Percentiles rank a stretch among this genome's conserved stretches.
Conservation (phyloP, 2,329 filamentous ascomycete genomes). For the Botrytis hyacinthi region DNA sequence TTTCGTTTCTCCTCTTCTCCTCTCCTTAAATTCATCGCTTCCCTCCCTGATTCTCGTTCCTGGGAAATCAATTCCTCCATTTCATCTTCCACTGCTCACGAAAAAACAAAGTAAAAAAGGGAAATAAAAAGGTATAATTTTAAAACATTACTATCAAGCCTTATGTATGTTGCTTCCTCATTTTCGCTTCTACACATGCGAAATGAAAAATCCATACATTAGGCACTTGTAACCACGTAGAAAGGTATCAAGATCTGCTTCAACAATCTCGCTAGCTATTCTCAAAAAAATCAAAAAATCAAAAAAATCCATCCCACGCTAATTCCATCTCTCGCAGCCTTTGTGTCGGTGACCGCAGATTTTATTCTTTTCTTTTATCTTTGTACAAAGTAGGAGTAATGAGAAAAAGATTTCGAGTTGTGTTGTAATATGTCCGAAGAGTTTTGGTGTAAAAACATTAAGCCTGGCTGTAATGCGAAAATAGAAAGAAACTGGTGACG, state of each 20-base stretch:
- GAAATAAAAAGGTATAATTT: neutral
- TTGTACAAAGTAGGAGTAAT: constrained; percentile 15
- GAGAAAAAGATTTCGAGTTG: constrained; percentile 13
- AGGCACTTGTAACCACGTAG: neutral
- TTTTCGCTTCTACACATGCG: neutral
- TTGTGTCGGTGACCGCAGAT: constrained; percentile 19
- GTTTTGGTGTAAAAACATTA: constrained; percentile 20
- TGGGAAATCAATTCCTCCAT: neutral
- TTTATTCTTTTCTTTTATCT: constrained; percentile 14
- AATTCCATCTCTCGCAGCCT: constrained; percentile 13
- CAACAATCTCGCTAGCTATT: neutral
- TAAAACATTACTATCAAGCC: constrained; percentile 11
- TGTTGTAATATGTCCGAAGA: constrained; percentile 5
- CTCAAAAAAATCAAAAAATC: neutral
- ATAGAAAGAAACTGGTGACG: constrained; percentile 10
- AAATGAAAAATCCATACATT: constrained; percentile 8
- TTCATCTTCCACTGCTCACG: neutral
- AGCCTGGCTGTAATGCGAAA: constrained; percentile 18
- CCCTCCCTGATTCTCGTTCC: neutral
- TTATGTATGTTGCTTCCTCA: neutral
- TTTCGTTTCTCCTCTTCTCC: neutral
- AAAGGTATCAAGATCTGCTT: constrained; percentile 9
- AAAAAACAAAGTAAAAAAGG: neutral
- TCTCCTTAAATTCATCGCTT: neutral
- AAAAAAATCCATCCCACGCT: neutral